These are phyloP conservation scores for Fomitopsis palustris DNA, from an alignment of 1,284 basidiomycete species.

Conservation along the genomic window DNA sequence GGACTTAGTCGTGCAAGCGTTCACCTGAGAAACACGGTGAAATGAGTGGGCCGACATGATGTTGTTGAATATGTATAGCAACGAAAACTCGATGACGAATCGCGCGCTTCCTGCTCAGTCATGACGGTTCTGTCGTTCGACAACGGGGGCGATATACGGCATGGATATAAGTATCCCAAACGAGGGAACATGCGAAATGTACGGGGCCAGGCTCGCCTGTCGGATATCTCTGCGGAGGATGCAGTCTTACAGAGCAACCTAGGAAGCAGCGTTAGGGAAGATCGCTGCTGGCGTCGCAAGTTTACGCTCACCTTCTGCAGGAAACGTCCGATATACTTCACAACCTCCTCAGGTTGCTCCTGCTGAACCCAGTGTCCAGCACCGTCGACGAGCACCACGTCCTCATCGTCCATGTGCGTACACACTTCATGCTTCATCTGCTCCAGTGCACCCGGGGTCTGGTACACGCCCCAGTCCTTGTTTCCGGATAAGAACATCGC, in stretches of 20 bases:
- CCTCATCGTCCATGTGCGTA: constrained; percentile 32
- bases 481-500: constrained; percentile 52
- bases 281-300: not conserved
- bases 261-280: not conserved
- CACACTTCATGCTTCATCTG: constrained; percentile 36
- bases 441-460: constrained; percentile 45
- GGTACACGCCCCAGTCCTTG: constrained; percentile 58
- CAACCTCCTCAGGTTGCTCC: constrained; percentile 31
- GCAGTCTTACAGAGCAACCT: not conserved
- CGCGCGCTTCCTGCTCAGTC: not conserved
- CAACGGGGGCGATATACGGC: not conserved
- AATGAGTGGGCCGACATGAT: no score
- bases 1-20: no score
- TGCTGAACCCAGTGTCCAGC: constrained; percentile 66
- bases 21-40: no score
- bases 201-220: not conserved
- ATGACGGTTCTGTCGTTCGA: not conserved
- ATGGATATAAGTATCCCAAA: not conserved
- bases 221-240: not conserved
- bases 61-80: no score
- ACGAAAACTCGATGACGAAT: not conserved
- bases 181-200: not conserved
- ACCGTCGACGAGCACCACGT: constrained; percentile 50
- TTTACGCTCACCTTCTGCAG: constrained; percentile 20
- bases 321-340: constrained; percentile 35